phyloP scores from a whole-genome alignment of 768 basidiomycete species.

The Pisolithus orientalis region DNA sequence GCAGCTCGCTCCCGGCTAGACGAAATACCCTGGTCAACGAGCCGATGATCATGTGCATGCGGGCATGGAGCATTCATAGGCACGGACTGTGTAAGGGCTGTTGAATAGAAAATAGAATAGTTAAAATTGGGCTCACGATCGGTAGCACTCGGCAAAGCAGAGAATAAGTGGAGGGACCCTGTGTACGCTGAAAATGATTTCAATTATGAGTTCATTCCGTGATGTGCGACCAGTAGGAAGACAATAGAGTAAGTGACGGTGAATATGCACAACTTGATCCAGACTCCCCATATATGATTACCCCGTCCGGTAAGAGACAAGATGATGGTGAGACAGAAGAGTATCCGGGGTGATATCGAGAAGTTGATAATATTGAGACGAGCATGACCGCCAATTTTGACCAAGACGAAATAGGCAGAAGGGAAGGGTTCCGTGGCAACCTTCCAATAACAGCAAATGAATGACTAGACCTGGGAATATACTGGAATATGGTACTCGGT shows the following conservation, averaged over 20 bases:
- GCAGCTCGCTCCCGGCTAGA: slow-evolving; percentile 26
- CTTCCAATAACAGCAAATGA: slow-evolving; percentile 5
- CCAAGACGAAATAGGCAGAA: slow-evolving; percentile 7
- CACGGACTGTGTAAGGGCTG: slow-evolving; percentile 12
- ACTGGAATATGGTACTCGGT: not conserved
- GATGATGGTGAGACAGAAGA: slow-evolving; percentile 5
- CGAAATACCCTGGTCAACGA: slow-evolving; percentile 9
- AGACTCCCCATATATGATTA: slow-evolving; percentile 1
- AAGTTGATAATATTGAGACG: slow-evolving; percentile 2
- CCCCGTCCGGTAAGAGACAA: not conserved
- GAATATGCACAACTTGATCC: slow-evolving; percentile 7
- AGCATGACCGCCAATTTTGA: slow-evolving; percentile 3
- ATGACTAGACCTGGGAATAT: slow-evolving; percentile 2
- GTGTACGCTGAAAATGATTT: slow-evolving; percentile 11
- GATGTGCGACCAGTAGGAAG: slow-evolving; percentile 7
- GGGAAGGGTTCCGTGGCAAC: slow-evolving; percentile 4
- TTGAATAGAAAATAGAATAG: slow-evolving; percentile 22
- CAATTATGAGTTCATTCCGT: slow-evolving; percentile 17
- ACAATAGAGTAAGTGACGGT: slow-evolving; percentile 1
- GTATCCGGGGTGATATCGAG: slow-evolving; percentile 22
- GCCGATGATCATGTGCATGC: slow-evolving; percentile 5
- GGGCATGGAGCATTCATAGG: slow-evolving; percentile 9
- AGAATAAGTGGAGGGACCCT: slow-evolving; percentile 5
- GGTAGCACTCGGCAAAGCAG: slow-evolving; percentile 8
- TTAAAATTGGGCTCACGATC: slow-evolving; percentile 18